These are phyloP conservation scores for Phytophthora pluvialis DNA, from an alignment of 352 stramenopile species.

Conservation along the genomic window DNA sequence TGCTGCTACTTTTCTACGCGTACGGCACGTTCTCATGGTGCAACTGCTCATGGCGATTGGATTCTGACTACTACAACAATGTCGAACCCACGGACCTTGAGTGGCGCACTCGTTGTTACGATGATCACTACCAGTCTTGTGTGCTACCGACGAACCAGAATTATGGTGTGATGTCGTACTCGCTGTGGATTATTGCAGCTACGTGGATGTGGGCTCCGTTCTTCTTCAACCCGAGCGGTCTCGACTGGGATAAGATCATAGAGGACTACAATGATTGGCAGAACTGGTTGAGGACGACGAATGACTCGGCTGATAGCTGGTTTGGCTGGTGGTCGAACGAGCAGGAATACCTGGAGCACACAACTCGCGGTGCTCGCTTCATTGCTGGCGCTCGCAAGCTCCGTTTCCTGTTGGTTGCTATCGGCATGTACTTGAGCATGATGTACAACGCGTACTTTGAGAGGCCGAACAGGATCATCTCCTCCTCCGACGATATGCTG, in stretches of 20 bases:
- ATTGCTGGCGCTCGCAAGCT: conserved; percentile 81
- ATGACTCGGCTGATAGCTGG: conserved; percentile 89
- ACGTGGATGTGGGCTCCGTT: conserved; percentile 90
- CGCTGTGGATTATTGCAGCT: conserved; percentile 93
- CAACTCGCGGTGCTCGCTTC: conserved; percentile 63
- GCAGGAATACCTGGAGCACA: conserved; percentile 85
- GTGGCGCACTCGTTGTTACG: conserved; percentile 82
- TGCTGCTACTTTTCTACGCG: conserved; percentile 80
- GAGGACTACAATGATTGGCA: conserved; percentile 96
- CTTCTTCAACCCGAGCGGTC: conserved; percentile 97
- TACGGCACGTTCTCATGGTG: conserved; percentile 96
- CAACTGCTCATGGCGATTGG: conserved; percentile 84
- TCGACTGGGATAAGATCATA: conserved; percentile 97
- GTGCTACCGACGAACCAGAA: conserved; percentile 96
- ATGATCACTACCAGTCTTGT: conserved; percentile 87
- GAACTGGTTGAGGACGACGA: conserved; percentile 92
- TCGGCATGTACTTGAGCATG: conserved; percentile 84
- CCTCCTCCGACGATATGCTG: conserved; percentile 51
- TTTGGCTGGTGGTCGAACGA: conserved; percentile 90
- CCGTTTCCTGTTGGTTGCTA: conserved; percentile 74
- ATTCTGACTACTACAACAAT: conserved; percentile 78
- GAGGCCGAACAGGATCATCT: conserved; percentile 60
- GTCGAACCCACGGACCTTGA: conserved; percentile 75
- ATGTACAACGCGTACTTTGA: conserved; percentile 87
- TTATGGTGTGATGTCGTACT: conserved; percentile 98